Conservation (phyloP, 208 protist species). For the Dictyostelium gargantuum region DNA sequence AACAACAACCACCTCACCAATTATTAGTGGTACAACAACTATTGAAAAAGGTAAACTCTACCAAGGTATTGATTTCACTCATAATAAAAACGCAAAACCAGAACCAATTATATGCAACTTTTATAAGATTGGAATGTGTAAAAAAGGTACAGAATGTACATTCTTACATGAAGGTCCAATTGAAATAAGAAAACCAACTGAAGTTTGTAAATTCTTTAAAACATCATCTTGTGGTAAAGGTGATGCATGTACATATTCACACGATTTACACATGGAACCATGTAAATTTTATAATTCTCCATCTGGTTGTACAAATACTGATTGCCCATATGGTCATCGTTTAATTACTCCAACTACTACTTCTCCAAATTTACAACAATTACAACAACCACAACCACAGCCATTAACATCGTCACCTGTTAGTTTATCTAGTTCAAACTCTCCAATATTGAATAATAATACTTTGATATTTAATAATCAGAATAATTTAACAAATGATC, state of each 20-base stretch:
- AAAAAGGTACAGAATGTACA: constrained; percentile 45
- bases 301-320: constrained; percentile 21
- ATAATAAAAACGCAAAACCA: neutral
- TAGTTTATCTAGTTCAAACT: neutral
- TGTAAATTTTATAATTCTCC: constrained; percentile 50
- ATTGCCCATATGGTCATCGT: constrained; percentile 42
- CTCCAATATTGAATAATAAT: no score
- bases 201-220: constrained; percentile 50
- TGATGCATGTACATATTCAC: constrained; percentile 17
- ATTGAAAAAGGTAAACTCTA: neutral
- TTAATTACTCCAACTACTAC: neutral
- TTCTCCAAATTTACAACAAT: neutral
- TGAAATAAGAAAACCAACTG: neutral
- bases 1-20: neutral
- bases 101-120: neutral
- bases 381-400: neutral
- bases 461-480: no score
- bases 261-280: constrained; percentile 1
- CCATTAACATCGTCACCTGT: no score
- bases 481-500: no score
- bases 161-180: constrained; percentile 41
- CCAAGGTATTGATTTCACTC: constrained; percentile 31
- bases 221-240: neutral
- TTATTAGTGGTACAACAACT: no score
- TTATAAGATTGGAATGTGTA: constrained; percentile 40